Evolutionary conservation across 164 flowering plant genomes (phyloP).

Genomic region (Magnolia officinalis): DNA sequence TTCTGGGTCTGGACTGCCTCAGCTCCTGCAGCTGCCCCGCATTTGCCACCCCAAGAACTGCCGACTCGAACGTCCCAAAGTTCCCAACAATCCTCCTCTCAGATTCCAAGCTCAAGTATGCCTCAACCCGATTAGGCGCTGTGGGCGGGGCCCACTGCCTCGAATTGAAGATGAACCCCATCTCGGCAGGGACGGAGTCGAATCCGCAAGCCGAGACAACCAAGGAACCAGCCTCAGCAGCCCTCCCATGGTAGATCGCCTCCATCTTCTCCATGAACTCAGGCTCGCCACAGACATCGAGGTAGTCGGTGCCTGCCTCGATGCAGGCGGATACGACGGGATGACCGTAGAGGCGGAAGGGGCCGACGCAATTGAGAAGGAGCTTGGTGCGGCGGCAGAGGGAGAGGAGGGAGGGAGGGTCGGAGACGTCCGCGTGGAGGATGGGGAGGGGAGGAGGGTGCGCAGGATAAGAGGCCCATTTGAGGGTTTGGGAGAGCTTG

Average conservation of each 20-base stretch:
- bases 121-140: conserved; percentile 55
- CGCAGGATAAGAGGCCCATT: conserved; percentile 63
- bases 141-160: conserved; percentile 55
- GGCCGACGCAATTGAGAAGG: conserved; percentile 79
- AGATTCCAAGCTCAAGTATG: conserved; percentile 69
- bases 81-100: conserved; percentile 66
- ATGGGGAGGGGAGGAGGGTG: conserved; percentile 54
- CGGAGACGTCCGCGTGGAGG: conserved; percentile 53
- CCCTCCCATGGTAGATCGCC: conserved; percentile 47
- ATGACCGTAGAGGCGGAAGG: conserved; percentile 69
- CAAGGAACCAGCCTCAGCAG: conserved; percentile 49
- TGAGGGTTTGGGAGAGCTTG: conserved; percentile 41
- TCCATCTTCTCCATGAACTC: conserved; percentile 90
- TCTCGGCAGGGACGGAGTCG: conserved; percentile 79
- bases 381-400: conserved; percentile 49
- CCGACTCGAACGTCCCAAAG: conserved; percentile 69
- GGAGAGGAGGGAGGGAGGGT: conserved; percentile 45
- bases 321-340: conserved; percentile 74
- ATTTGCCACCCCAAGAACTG: conserved; percentile 72
- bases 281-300: conserved; percentile 84
- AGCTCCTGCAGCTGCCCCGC: conserved; percentile 44
- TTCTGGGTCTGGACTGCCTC: conserved; percentile 53
- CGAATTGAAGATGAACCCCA: conserved; percentile 64
- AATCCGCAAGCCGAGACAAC: conserved; percentile 82
- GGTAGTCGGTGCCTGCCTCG: conserved; percentile 57